Evolutionary conservation across 1,139 yeast species (phyloP), one percentile per base, ranked within the genome.

Genomic region (Petasospora fabianii): DNA sequence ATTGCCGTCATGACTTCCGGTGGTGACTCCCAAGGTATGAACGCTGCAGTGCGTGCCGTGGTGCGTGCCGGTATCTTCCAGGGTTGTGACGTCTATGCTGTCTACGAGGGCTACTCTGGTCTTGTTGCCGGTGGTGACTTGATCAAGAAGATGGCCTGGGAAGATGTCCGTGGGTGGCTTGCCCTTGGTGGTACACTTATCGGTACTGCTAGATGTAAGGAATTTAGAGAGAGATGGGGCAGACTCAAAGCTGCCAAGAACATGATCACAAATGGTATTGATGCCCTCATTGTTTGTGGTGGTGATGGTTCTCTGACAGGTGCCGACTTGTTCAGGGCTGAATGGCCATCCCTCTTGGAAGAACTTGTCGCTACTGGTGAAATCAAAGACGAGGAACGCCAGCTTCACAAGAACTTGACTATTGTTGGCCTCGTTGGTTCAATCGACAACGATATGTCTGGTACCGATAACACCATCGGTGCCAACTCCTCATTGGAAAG

Each of bases 21-120:
- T 53, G 98, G 98, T 60, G 98, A 90, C 64, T 88, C 97, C 32
- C 98, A 96, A 18, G 98, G 98, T 50, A 92, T 92, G 98, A 88
- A 90, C 61, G 90, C 97, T 2, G 85, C 83, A 35, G 98, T 92
- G 14, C 74, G 98, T 51, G 94, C 97, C 2, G 95, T 92, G 42
- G 95, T 92, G 7, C 75, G 98, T 53, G 77, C 96, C 3, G 95
- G 96, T 36, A 84, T 92, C 48, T 77, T 71, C 65, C 74, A 79
- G 47, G 94, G 88, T n/a, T 92, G 97, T 64, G 94, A 86, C 52
- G 90, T 92, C n/a, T 92, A 73, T 59, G 97, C 94, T 15, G 80
- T 92, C 46, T 83, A 80, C 68, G 98, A 92, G 68, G 98, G 98
- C 43, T 92, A 92, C 65, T 86, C 85, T 48, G 98, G 98, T 39